These are phyloP conservation scores for Didymella arachidicola DNA, from an alignment of 2,329 filamentous ascomycete genomes.

Conservation along the genomic window DNA sequence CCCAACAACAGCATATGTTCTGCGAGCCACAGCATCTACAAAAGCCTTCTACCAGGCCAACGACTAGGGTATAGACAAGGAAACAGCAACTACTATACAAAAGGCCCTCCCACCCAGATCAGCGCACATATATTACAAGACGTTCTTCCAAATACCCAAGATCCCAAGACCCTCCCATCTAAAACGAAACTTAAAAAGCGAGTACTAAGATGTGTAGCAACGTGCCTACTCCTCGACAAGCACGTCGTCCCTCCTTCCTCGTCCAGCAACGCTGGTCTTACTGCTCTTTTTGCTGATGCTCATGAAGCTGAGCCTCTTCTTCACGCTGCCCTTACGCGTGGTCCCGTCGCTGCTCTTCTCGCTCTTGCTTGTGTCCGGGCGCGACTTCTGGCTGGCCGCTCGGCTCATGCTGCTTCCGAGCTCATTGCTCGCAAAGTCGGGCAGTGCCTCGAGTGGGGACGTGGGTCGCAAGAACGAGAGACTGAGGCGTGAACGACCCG, in stretches of 20 bases:
- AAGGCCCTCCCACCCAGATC: background rate
- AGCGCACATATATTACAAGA: conserved; percentile 9
- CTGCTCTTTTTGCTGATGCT: conserved; percentile 75
- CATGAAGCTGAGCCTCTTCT: conserved; percentile 80
- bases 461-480: conserved; percentile 42
- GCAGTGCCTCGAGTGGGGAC: conserved; percentile 45
- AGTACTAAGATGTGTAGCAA: background rate
- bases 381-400: conserved; percentile 30
- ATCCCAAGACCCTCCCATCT: background rate
- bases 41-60: conserved; percentile 4
- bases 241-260: conserved; percentile 34
- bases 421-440: conserved; percentile 27
- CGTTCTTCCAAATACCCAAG: background rate
- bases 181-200: background rate
- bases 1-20: background rate
- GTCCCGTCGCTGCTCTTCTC: conserved; percentile 55
- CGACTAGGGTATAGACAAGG: conserved; percentile 19
- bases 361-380: conserved; percentile 47
- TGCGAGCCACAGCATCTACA: background rate
- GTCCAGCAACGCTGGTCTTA: conserved; percentile 58
- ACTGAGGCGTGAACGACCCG: conserved; percentile 36
- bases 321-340: conserved; percentile 63
- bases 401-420: conserved; percentile 13
- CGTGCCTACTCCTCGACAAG: conserved; percentile 43
- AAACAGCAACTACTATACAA: conserved; percentile 15